Percentiles rank a stretch among this genome's conserved stretches.
Conservation (phyloP, 1,139 yeast genomes). For the Debaryomyces nepalensis region DNA sequence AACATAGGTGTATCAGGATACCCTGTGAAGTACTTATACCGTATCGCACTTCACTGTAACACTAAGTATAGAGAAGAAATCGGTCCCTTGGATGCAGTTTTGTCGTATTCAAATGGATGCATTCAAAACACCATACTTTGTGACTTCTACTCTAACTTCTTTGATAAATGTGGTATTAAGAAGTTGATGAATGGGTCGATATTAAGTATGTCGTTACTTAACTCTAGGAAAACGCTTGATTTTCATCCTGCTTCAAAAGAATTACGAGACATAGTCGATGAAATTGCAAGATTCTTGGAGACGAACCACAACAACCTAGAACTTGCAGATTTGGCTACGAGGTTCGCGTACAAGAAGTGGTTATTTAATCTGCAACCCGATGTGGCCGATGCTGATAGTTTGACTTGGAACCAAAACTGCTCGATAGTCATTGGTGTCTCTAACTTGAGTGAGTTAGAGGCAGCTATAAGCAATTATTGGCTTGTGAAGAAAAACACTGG, state of each 20-base stretch:
- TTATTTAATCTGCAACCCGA: constrained; percentile 29
- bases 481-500: constrained; percentile 42
- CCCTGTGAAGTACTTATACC: constrained; percentile 70
- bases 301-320: constrained; percentile 52
- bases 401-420: constrained; percentile 42
- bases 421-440: constrained; percentile 80
- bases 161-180: constrained; percentile 57
- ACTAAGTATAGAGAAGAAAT: constrained; percentile 29
- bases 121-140: constrained; percentile 71
- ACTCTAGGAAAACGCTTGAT: constrained; percentile 65
- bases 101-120: constrained; percentile 84
- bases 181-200: constrained; percentile 80
- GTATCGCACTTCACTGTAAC: constrained; percentile 47
- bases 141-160: constrained; percentile 54
- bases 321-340: constrained; percentile 79
- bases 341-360: constrained; percentile 75
- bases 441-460: constrained; percentile 59
- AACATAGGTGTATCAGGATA: constrained; percentile 86
- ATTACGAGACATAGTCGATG: constrained; percentile 58
- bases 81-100: constrained; percentile 68
- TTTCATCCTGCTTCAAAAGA: constrained; percentile 82
- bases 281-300: constrained; percentile 53
- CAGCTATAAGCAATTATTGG: constrained; percentile 65
- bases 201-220: constrained; percentile 81
- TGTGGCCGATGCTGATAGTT: constrained; percentile 12